Base-by-base conservation (phyloP, 805 yeast genomes). In the Kockiozyma suomiensis region DNA sequence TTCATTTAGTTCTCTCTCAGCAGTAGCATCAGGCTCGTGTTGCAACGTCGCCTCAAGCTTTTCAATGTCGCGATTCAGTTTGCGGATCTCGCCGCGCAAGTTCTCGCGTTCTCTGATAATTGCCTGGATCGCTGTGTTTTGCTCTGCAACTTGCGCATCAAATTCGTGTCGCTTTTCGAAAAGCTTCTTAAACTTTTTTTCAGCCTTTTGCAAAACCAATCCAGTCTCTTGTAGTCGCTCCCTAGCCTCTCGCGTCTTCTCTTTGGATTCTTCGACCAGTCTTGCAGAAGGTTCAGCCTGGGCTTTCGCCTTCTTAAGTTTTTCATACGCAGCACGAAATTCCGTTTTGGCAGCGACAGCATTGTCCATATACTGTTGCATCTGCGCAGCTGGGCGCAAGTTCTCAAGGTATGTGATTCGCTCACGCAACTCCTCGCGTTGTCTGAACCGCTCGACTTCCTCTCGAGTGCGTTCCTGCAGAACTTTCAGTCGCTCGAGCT, bases 391-490 rank as follows among this genome's bases (percentile, higher is more conserved):
- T 12, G 61, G 61, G 15, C 26, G 33, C 23, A 42, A 23, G 8
- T 50, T 23, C n/a, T 58, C 57, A 26, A 63, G 60, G 49, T 52
- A 26, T 37, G 50, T 53, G 7, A 61, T 37, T 26, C 67, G 54
- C n/a, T 54, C 49, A 26, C 52, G 45, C 15, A 64, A 32, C 15
- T 38, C 45, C 38, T 65, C 63, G 12, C 68, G 64, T 52, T 70
- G 59, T 32, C 49, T 70, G 45, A 80, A 76, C n/a, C 74, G 75
- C 64, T 80, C 77, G 0, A 83, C 87, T 55, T 79, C 81, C 33
- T 75, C 78, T 50, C 78, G 75, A 37, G 81, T 68, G 17, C 70
- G 65, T 5, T 69, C 75, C 54, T 75, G 78, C 49, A 78, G 79
- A 6, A 66, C 68, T 3, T 69, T 64, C 38, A 83, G 72, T 10